phyloP scores from a whole-genome alignment of 352 stramenopile species.

The Phytophthora agathidicida region DNA sequence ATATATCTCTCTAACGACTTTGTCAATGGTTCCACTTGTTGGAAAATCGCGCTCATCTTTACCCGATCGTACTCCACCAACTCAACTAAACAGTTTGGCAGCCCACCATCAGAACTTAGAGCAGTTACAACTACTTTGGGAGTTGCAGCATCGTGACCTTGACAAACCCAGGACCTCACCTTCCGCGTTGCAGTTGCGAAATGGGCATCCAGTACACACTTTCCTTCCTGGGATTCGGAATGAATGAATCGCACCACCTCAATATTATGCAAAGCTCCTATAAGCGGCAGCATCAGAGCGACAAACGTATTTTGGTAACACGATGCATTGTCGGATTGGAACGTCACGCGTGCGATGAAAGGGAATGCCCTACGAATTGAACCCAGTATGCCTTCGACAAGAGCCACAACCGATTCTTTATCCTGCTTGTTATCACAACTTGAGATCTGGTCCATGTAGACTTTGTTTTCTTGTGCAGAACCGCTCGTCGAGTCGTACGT shows the following conservation, averaged over 20 bases:
- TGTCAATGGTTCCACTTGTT: background rate
- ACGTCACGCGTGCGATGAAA: conserved; percentile 12
- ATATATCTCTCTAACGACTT: no score
- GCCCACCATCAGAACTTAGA: conserved; percentile 21
- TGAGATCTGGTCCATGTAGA: background rate
- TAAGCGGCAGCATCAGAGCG: conserved; percentile 17
- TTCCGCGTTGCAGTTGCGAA: conserved; percentile 31
- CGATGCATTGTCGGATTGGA: conserved; percentile 40
- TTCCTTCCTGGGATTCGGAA: conserved; percentile 39
- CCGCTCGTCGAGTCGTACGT: background rate
- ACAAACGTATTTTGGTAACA: conserved; percentile 37
- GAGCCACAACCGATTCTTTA: conserved; percentile 13
- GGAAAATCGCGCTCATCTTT: background rate
- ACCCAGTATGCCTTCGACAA: conserved; percentile 39
- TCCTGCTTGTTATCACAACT: conserved; percentile 33
- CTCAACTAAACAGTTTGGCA: conserved; percentile 35
- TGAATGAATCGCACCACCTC: conserved; percentile 29
- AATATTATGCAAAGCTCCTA: conserved; percentile 17
- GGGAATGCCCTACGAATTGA: conserved; percentile 27
- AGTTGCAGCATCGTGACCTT: conserved; percentile 28
- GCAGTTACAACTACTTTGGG: conserved; percentile 27
- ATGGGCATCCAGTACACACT: conserved; percentile 25
- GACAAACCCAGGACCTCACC: conserved; percentile 6
- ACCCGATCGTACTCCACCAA: conserved; percentile 19
- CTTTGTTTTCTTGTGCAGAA: background rate